Percentiles rank a stretch among this genome's conserved stretches.
phyloP scores from a whole-genome alignment of 1,284 basidiomycete species.

The Apiotrichum brassicae region DNA sequence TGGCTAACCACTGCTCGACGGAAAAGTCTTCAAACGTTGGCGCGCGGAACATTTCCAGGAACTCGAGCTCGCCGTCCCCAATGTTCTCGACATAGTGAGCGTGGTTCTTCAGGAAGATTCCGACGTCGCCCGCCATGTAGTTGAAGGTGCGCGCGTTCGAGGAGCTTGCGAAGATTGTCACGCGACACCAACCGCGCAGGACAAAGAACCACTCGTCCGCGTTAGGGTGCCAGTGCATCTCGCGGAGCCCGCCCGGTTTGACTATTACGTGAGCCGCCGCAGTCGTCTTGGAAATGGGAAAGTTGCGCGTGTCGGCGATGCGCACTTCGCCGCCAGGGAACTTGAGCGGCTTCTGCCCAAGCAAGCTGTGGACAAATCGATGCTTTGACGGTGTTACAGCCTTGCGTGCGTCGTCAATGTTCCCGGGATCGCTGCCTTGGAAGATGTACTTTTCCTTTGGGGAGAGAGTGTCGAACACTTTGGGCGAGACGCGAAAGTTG shows the following conservation, averaged over 20 bases:
- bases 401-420: conserved; percentile 9
- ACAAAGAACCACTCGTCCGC: conserved; percentile 46
- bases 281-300: conserved; percentile 56
- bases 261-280: conserved; percentile 63
- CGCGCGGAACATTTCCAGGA: conserved; percentile 61
- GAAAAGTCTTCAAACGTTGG: conserved; percentile 57
- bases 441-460: conserved; percentile 59
- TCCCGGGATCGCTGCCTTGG: conserved; percentile 45
- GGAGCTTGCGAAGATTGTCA: conserved; percentile 60
- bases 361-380: conserved; percentile 29
- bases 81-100: conserved; percentile 67
- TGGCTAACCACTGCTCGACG: conserved; percentile 58
- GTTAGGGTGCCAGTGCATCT: conserved; percentile 63
- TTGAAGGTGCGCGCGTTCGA: conserved; percentile 63
- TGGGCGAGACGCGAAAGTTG: conserved; percentile 58
- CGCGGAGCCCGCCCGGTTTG: conserved; percentile 61
- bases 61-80: conserved; percentile 58
- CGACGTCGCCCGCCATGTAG: conserved; percentile 61
- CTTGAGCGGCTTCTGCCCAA: conserved; percentile 46
- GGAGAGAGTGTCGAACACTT: conserved; percentile 50
- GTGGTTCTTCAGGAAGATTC: conserved; percentile 50
- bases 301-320: conserved; percentile 58
- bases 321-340: conserved; percentile 57
- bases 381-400: conserved; percentile 13
- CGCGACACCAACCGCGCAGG: conserved; percentile 53